Base-by-base conservation (phyloP, 1,284 basidiomycete genomes). In the Omphalotus olearius region DNA sequence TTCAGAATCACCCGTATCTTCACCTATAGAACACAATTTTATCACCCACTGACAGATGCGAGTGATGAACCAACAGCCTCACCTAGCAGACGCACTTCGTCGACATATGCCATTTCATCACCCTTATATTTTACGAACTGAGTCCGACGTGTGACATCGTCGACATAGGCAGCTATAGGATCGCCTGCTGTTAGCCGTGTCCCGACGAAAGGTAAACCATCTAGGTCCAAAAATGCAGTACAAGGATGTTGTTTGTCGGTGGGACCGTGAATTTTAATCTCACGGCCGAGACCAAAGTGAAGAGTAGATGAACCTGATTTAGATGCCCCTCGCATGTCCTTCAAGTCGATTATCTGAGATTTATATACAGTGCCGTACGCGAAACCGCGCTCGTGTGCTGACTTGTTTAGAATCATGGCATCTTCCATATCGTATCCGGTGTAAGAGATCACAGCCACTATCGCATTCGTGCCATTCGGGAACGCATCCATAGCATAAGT, bases 381-480 rank as follows among this genome's bases (percentile, higher is more conserved):
- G 66, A 99, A 99, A 0, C 97, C 97, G 40, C 97, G 88, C 71
- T 99, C 97, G 66, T 99, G 94, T 3, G 93, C 90, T 3, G 94
- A 98, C 74, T 99, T 99, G 74, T 99, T 99, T 49, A 99, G 73
- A 60, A 99, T 99, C 97, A 99, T 99, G 56, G 97, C 97, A 63
- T 99, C 97, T 73, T 99, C 97, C 97, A 99, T 99, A 68, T 99
- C 97, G 71, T 99, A 99, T 5, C 97, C 97, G 0, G 97, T 99
- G 69, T 99, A 99, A 0, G 97, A 99, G 60, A 99, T 98, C 66
- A 99, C 97, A 18, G 97, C 97, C 48, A 99, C 97, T 53, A 99
- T 80, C 14, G 97, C 97, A 68, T 99, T 99, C 40, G 91, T 98
- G 14, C 96, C 97, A 65, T 97, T 99, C 1, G 97, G 97, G 79